A percentile compares a stretch with the other conserved stretches of the same genome.
phyloP scores from a whole-genome alignment of 1,284 basidiomycete genomes.

The Afroboletus lepidellus region DNA sequence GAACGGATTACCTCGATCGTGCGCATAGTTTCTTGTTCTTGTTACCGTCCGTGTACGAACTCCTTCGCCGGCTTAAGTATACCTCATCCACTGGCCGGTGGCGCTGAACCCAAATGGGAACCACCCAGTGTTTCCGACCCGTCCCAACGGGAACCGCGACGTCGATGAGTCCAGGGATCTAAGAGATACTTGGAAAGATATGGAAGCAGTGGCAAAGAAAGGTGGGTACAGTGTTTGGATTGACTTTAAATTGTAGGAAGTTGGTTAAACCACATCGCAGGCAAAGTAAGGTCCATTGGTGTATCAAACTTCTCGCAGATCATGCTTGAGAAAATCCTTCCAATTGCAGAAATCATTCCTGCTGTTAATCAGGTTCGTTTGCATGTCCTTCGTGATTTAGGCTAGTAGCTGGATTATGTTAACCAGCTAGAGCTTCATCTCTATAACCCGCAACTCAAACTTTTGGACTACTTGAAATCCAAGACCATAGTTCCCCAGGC shows the following conservation, averaged over 20 bases:
- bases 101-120: constrained; percentile 74
- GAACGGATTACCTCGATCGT: constrained; percentile 78
- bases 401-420: constrained; percentile 13
- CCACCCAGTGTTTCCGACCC: constrained; percentile 66
- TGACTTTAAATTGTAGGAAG: not conserved
- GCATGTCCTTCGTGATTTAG: not conserved
- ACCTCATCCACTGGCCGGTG: constrained; percentile 84
- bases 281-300: constrained; percentile 70
- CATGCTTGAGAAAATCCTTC: constrained; percentile 62
- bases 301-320: constrained; percentile 69
- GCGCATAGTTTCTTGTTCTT: constrained; percentile 24
- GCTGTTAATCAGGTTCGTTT: constrained; percentile 59
- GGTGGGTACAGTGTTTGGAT: constrained; percentile 35
- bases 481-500: constrained; percentile 77
- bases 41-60: not conserved
- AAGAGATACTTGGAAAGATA: constrained; percentile 77
- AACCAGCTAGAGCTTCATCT: constrained; percentile 72
- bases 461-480: constrained; percentile 63
- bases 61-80: constrained; percentile 39
- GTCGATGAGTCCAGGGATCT: constrained; percentile 65
- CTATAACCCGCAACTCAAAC: constrained; percentile 75
- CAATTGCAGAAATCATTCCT: constrained; percentile 55
- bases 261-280: constrained; percentile 42
- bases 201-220: constrained; percentile 72
- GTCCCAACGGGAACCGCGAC: constrained; percentile 67